phyloP scores from a whole-genome alignment of 305 asterid genomes.

The Fraxinus sp. region DNA sequence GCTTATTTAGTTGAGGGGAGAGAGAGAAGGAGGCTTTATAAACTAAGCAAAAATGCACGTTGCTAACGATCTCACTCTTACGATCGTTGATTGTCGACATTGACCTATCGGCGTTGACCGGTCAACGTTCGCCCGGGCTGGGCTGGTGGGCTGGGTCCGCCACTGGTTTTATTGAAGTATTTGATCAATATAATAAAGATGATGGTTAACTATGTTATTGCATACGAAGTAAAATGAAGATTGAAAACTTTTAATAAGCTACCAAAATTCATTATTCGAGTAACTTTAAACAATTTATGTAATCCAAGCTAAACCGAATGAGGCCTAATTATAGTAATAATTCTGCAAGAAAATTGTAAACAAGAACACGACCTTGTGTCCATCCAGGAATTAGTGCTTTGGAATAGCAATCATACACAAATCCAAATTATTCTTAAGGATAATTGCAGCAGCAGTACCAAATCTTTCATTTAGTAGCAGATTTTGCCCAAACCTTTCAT shows the following conservation, averaged over 20 bases:
- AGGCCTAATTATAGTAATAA: background rate
- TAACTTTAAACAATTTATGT: background rate
- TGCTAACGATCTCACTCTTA: too few species aligned
- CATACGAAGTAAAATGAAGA: background rate
- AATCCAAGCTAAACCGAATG: background rate
- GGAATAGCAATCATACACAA: background rate
- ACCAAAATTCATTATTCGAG: background rate
- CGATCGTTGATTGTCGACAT: too few species aligned
- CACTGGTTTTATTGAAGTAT: background rate
- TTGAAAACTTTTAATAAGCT: background rate
- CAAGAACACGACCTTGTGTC: background rate
- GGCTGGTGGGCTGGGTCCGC: too few species aligned
- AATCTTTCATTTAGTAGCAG: too few species aligned
- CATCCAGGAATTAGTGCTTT: background rate
- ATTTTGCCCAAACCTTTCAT: too few species aligned
- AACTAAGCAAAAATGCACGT: too few species aligned
- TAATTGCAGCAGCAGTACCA: too few species aligned
- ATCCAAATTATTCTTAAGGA: background rate
- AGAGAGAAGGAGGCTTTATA: too few species aligned
- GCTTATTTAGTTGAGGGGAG: too few species aligned
- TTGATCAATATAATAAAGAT: background rate
- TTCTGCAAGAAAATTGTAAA: background rate
- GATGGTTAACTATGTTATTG: background rate
- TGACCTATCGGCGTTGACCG: too few species aligned
- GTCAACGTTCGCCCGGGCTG: too few species aligned